Evolutionary conservation across 768 basidiomycete genomes (phyloP), one percentile per base, ranked within the genome.

Genomic region (Rhodocollybia butyracea): DNA sequence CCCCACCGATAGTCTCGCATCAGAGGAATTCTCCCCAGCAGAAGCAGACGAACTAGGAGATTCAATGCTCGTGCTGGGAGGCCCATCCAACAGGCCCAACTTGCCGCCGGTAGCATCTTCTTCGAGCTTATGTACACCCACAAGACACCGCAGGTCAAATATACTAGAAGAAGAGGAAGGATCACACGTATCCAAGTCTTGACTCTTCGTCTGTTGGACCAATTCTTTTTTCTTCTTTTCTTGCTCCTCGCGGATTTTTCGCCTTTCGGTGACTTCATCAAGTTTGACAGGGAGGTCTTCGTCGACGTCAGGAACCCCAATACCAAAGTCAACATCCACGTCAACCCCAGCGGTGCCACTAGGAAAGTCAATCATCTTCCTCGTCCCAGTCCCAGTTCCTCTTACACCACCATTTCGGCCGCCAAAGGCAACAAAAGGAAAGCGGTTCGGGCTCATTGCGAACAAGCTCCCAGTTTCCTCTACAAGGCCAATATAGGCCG

Each of bases 401-500:
- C 1, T 7, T 12, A 7, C 45, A 39, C n/a, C 15, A 12, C 31
- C 17, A 38, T 73, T 66, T 11, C 60, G 57, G 3, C 70, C 68
- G 2, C 83, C 78, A 61, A 92, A 91, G 4, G 81, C 84, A 57
- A 96, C 88, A 10, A 98, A 76, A 0, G 95, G 96, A 65, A 82
- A 98, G 7, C 80, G 80, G 11, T 80, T 76, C 0, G 90, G 87
- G 59, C 89, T 89, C 83, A 98, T 88, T 19, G 91, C 94, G 62
- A 85, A 96, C 1, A 97, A 76, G 39, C 88, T 89, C 2, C 80
- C 84, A 0, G 80, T 82, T 64, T 86, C 83, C 43, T 83, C 79
- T 15, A 94, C 79, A 17, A 89, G 71, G 2, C 94, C 94, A 19
- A 98, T 84, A 66, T 89, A 97, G 1, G 93, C 93, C 0, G 82